Evolutionary conservation across 164 flowering plant genomes (phyloP).

Genomic region (Nymphaea thermarum): DNA sequence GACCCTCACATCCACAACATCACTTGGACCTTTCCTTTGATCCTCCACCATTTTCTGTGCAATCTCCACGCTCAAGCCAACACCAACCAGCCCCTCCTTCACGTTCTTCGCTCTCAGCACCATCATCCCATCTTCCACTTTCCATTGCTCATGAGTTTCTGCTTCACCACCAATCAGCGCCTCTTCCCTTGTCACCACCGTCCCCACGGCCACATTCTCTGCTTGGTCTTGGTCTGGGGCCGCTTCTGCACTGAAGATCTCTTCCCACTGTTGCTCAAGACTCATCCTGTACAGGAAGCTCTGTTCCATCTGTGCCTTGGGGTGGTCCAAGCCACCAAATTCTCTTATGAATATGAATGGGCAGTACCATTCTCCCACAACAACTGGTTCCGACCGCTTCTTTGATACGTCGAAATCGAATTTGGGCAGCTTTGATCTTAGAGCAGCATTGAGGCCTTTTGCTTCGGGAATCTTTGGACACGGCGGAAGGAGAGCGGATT

Average conservation of each 20-base stretch:
- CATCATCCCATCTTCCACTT: slow-evolving; percentile 5
- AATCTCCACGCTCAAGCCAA: slow-evolving; percentile 3
- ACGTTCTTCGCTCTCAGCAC: not conserved
- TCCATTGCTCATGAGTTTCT: not conserved
- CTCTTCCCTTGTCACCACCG: slow-evolving; percentile 1
- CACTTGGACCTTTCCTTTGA: not conserved
- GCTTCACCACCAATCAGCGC: slow-evolving; percentile 1
- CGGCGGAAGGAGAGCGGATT: not conserved
- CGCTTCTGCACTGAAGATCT: slow-evolving; percentile 15
- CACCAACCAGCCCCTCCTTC: not conserved
- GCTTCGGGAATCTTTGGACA: not conserved
- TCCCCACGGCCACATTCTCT: slow-evolving; percentile 4
- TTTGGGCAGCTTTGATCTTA: slow-evolving; percentile 2
- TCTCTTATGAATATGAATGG: slow-evolving; percentile 14
- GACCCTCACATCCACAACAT: not conserved
- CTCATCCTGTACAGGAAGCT: slow-evolving; percentile 42
- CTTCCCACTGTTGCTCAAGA: slow-evolving; percentile 55
- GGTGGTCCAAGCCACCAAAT: not conserved
- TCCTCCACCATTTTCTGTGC: slow-evolving; percentile 25
- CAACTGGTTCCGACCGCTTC: not conserved
- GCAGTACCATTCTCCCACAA: slow-evolving; percentile 9
- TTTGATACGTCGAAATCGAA: slow-evolving; percentile 4
- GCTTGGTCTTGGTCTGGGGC: slow-evolving; percentile 9
- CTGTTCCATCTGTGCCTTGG: slow-evolving; percentile 24
- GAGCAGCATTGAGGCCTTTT: slow-evolving; percentile 2